These are phyloP conservation scores for Populus hybrid DNA, from an alignment of 441 rosid species.

Conservation along the genomic window DNA sequence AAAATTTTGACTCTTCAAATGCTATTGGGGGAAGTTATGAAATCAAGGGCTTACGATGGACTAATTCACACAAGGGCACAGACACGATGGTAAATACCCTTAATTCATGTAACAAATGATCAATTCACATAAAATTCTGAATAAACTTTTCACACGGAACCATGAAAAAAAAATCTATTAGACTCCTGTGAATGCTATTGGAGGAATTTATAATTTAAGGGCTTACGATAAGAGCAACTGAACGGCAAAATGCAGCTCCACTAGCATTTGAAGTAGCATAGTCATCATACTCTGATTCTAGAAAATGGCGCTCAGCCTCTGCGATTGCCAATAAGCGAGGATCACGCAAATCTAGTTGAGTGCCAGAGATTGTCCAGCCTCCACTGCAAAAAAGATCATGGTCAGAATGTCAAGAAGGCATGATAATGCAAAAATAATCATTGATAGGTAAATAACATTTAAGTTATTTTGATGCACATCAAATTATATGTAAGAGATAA, in stretches of 20 bases:
- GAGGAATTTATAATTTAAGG: background rate
- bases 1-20: too few species aligned
- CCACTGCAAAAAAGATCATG: constrained; percentile 48
- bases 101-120: background rate
- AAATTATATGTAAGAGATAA: background rate
- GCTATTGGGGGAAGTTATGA: too few species aligned
- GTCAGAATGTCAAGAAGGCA: background rate
- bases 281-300: constrained; percentile 83
- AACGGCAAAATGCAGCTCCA: constrained; percentile 93
- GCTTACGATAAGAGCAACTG: constrained; percentile 84
- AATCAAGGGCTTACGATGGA: too few species aligned
- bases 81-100: background rate
- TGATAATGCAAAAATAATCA: background rate
- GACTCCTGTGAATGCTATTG: background rate
- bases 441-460: background rate
- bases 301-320: constrained; percentile 79
- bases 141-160: background rate
- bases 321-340: constrained; percentile 88
- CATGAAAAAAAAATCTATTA: background rate
- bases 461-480: background rate
- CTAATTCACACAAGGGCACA: too few species aligned
- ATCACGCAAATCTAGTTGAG: constrained; percentile 70
- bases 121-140: background rate
- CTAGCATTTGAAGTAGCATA: constrained; percentile 85
- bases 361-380: constrained; percentile 94